These are phyloP conservation scores for Apiospora pterosperma DNA, from an alignment of 2,329 filamentous ascomycete genomes.

Conservation along the genomic window DNA sequence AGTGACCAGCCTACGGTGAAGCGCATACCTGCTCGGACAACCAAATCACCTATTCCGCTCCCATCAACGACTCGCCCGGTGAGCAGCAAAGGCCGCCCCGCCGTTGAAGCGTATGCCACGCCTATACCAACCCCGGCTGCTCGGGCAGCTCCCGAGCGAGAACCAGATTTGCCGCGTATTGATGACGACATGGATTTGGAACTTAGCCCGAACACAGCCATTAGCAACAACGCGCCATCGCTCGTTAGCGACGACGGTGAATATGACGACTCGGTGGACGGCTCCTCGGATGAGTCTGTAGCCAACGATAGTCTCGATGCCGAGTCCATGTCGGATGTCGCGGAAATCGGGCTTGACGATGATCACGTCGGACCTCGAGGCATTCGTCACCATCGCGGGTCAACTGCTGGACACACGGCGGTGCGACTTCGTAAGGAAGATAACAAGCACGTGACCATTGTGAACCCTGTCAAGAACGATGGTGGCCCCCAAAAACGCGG, in stretches of 20 bases:
- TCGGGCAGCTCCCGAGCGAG: slow-evolving; percentile 19
- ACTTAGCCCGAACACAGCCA: slow-evolving; percentile 64
- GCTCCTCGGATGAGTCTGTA: slow-evolving; percentile 56
- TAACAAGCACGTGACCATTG: slow-evolving; percentile 52
- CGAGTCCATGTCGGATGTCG: slow-evolving; percentile 57
- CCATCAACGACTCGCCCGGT: slow-evolving; percentile 42
- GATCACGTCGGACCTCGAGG: slow-evolving; percentile 39
- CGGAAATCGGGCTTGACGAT: slow-evolving; percentile 60
- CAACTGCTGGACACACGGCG: slow-evolving; percentile 32
- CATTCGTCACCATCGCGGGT: slow-evolving; percentile 39
- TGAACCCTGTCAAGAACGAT: slow-evolving; percentile 45
- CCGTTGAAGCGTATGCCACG: slow-evolving; percentile 34
- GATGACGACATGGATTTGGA: slow-evolving; percentile 57
- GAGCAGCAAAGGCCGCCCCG: slow-evolving; percentile 54
- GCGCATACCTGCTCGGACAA: slow-evolving; percentile 52
- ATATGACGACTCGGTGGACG: slow-evolving; percentile 69
- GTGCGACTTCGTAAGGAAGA: slow-evolving; percentile 53
- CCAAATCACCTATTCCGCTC: slow-evolving; percentile 40
- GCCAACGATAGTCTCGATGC: slow-evolving; percentile 54
- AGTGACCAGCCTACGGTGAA: slow-evolving; percentile 23
- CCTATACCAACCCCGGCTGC: slow-evolving; percentile 33
- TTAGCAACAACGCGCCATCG: slow-evolving; percentile 75
- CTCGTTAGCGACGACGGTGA: slow-evolving; percentile 79
- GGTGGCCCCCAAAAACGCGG: slow-evolving; percentile 28
- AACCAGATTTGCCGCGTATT: slow-evolving; percentile 22